Conservation (phyloP, 73 alveolate genomes). For the Durusdinium trenchii region DNA sequence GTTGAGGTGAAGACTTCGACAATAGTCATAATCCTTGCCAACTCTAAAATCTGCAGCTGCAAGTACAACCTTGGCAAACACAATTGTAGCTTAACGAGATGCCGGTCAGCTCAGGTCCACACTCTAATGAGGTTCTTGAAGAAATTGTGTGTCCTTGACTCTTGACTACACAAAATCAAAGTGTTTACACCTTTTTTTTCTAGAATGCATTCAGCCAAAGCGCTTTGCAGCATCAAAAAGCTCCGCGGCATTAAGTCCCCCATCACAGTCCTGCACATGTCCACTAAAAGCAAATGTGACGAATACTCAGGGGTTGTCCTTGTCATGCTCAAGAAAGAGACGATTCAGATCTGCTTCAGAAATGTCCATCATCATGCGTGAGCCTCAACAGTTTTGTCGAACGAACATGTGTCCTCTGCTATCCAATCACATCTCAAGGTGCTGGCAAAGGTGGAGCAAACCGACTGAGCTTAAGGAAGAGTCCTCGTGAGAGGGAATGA, state of each 20-base stretch:
- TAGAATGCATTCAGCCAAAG: neutral
- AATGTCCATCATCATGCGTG: conserved; percentile 47
- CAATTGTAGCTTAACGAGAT: too few relatives aligned
- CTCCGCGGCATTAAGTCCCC: neutral
- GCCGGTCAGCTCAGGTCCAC: too few relatives aligned
- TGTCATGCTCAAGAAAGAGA: neutral
- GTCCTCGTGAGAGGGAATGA: conserved; percentile 6
- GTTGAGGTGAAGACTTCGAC: neutral
- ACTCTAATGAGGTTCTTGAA: neutral
- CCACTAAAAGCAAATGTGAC: neutral
- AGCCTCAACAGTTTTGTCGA: neutral
- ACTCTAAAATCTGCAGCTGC: conserved; percentile 40
- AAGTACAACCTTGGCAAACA: neutral
- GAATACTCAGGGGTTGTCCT: neutral
- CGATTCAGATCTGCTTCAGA: conserved; percentile 32
- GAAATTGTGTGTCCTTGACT: neutral
- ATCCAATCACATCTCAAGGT: neutral
- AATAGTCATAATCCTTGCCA: conserved; percentile 21
- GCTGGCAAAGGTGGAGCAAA: conserved; percentile 26
- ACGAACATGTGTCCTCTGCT: neutral
- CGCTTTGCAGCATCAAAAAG: conserved; percentile 5
- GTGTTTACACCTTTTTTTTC: too few relatives aligned
- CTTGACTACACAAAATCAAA: neutral
- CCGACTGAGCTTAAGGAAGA: neutral
- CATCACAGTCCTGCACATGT: neutral